Percentiles rank a stretch among this genome's conserved stretches.
phyloP scores from a whole-genome alignment of 73 alveolate species.

The Blepharisma japonicum region DNA sequence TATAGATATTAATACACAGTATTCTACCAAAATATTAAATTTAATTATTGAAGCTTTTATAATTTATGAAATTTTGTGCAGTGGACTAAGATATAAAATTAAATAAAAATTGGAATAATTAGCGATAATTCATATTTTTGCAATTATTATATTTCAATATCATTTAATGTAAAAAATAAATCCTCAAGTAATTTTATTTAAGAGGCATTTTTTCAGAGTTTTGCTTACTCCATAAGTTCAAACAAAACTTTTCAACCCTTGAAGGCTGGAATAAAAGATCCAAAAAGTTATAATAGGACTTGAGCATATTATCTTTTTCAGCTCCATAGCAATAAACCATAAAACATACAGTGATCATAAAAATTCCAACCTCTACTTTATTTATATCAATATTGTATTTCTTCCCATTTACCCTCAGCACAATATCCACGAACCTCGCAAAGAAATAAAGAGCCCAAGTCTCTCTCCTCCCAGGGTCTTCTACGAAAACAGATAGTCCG shows the following conservation, averaged over 20 bases:
- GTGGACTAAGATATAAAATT: too few relatives aligned
- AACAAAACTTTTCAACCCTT: neutral
- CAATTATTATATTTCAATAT: too few relatives aligned
- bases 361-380: neutral
- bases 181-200: neutral
- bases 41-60: too few relatives aligned
- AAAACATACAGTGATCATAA: neutral
- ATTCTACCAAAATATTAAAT: too few relatives aligned
- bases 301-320: slow-evolving; percentile 11
- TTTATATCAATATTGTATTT: neutral
- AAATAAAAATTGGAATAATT: too few relatives aligned
- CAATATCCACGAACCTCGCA: slow-evolving; percentile 1
- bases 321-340: neutral
- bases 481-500: neutral
- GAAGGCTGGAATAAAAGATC: slow-evolving; percentile 19
- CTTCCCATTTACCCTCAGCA: neutral
- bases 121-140: too few relatives aligned
- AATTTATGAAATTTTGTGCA: too few relatives aligned
- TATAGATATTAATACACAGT: too few relatives aligned
- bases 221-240: slow-evolving; percentile 5
- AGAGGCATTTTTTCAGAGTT: neutral
- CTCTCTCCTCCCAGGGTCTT: slow-evolving; percentile 1
- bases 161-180: too few relatives aligned
- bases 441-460: slow-evolving; percentile 1
- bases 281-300: slow-evolving; percentile 15